Evolutionary conservation across 108 stramenopile genomes (phyloP), one percentile per base, ranked within the genome.

Genomic region (Hondaea fermentalgiana): DNA sequence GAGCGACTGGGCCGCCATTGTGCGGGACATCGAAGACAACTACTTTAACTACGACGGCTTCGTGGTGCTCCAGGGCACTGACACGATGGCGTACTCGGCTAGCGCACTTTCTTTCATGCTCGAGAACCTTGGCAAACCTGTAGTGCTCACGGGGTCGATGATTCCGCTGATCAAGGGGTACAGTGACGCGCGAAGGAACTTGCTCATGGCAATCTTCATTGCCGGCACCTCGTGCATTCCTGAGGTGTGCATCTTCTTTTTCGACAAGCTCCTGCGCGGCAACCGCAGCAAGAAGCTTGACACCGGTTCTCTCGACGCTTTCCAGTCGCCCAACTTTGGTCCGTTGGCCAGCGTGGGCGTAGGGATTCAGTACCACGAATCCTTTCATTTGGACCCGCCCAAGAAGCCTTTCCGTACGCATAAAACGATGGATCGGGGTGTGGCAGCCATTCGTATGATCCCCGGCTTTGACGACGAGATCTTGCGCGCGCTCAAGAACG

Each of bases 81-180:
- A 99, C 93, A 99, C 99, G 0, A 98, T 99, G 98, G 97, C 98
- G 28, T 99, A 98, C 92, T 88, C 95, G 19, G 96, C 98, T 0
- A 94, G 96, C 21, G 98, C 98, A 5, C 91, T 98, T 44, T 93
- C 94, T 51, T 99, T 98, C 94, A 98, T 99, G 97, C 91, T 99
- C 44, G 97, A 99, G 90, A 98, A 98, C 94, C 93, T 99, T 47
- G 95, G 96, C 19, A 99, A 99, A 90, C 96, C 99, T 5, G 98
- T 99, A 14, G 91, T 98, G 1, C 97, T 98, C 87, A 98, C 98
- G 0, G 98, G 98, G 5, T 88, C 88, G 35, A 97, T 97, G 92
- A 96, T 99, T 47, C 99, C 98, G 3, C 89, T 99, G 16, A 90
- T 93, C 25, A 96, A 97, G 91, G 96, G 95, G 19, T 97, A 97